Conservation (phyloP, 106 monocot genomes). For the Acorus calamus region DNA sequence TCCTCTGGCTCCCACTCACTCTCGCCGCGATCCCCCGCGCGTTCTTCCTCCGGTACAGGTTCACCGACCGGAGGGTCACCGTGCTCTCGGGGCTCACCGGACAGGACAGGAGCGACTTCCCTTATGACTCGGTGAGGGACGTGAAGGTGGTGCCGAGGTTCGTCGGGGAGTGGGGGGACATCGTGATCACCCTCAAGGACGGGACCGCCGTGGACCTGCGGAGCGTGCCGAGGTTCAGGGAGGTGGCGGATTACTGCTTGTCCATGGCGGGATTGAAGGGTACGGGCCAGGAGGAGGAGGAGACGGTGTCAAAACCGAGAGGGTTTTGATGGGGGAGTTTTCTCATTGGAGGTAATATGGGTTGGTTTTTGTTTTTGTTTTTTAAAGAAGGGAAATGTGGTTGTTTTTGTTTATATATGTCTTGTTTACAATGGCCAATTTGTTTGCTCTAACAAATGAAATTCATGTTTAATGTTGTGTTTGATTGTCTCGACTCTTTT, state of each 20-base stretch:
- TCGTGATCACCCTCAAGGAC: conserved; percentile 70
- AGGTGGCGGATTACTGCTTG: conserved; percentile 58
- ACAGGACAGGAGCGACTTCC: conserved; percentile 63
- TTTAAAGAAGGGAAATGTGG: too few relatives aligned
- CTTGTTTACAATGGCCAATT: too few relatives aligned
- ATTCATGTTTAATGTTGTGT: too few relatives aligned
- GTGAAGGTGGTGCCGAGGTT: conserved; percentile 68
- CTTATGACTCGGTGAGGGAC: conserved; percentile 33
- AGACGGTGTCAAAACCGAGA: too few relatives aligned
- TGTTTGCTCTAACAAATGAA: too few relatives aligned
- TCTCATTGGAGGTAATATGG: too few relatives aligned
- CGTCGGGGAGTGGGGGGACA: conserved; percentile 70
- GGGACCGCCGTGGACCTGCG: conserved; percentile 68
- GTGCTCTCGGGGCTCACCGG: conserved; percentile 65
- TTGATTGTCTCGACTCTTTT: too few relatives aligned
- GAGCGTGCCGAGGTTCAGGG: conserved; percentile 68
- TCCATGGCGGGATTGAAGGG: conserved; percentile 18
- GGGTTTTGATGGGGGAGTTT: too few relatives aligned
- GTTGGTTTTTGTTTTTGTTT: too few relatives aligned
- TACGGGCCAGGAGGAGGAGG: too few relatives aligned
- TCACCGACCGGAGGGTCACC: conserved; percentile 54
- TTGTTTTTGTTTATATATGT: too few relatives aligned
- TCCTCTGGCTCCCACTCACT: conserved; percentile 70
- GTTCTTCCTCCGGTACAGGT: conserved; percentile 70
- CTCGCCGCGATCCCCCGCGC: conserved; percentile 63